Evolutionary conservation across 306 rosid species (phyloP).

Genomic region (Pyrus communis): DNA sequence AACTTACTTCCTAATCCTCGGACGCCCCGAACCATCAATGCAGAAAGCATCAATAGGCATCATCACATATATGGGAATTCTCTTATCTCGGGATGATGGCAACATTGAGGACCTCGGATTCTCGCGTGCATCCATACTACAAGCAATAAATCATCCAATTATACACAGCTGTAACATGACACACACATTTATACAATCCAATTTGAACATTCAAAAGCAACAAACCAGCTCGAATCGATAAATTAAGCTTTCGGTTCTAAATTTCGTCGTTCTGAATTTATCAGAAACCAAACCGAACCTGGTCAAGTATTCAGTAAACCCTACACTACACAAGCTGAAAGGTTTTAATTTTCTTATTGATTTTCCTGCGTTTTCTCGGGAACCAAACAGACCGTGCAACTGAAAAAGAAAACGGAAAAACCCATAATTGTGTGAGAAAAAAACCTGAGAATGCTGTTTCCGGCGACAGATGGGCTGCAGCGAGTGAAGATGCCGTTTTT

Average conservation of each 20-base stretch:
- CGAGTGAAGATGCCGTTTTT: conserved; percentile 1
- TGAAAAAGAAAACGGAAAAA: not conserved
- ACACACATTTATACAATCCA: not conserved
- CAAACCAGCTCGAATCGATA: not conserved
- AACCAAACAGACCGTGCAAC: not conserved
- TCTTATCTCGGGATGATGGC: conserved; percentile 9
- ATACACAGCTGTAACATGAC: not conserved
- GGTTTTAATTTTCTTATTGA: no score
- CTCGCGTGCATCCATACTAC: conserved; percentile 27
- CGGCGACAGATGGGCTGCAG: not conserved
- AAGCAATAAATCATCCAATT: not conserved
- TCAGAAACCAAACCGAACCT: not conserved
- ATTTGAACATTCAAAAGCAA: not conserved
- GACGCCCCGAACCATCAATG: conserved; percentile 17
- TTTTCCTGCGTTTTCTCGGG: not conserved
- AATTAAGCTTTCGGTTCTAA: not conserved
- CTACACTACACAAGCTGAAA: not conserved
- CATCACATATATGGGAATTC: conserved; percentile 27
- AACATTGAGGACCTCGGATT: conserved; percentile 17
- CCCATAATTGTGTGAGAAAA: not conserved
- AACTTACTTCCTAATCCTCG: conserved; percentile 20
- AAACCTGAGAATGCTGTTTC: conserved; percentile 25
- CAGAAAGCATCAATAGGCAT: conserved; percentile 27
- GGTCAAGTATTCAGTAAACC: not conserved
- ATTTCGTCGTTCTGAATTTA: not conserved